Evolutionary conservation across 371 early-diverging fungal species (phyloP), one percentile per base, ranked within the genome.

Genomic region (Fennellomyces sp.): DNA sequence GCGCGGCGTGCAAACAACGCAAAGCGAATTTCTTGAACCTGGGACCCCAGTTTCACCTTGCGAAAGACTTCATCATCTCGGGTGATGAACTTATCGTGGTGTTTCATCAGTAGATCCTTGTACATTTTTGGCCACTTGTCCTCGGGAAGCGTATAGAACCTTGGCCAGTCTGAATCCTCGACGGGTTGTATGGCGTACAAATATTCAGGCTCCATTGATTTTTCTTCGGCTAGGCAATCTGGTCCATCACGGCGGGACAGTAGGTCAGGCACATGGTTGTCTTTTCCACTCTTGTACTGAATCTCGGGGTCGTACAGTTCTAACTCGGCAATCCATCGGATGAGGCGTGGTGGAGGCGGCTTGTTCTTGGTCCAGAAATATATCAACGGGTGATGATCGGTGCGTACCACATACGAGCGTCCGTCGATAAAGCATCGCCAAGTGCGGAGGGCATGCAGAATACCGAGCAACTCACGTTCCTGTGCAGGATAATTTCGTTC

Each of bases 381-480:
- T 47, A 63, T n/a, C 7, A 70, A 21, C 7, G 70, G 66, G 5
- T 64, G 17, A 30, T 75, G 75, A 39, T 75, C 67, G 0, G 68
- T 65, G 6, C 50, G 56, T 4, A 73, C 52, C 29, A 48, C 35
- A 27, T 61, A 69, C 0, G 60, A 59, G 25, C 38, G 42, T 0
- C 70, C 66, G 13, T 70, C 66, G 17, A 70, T 45, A 6, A 67
- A 69, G 17, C 65, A 67, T 0, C 80, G 63, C 78, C 77, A 76
- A 0, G 48, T 39, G 4, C 64, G 2, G 17, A 78, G 57, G 0
- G 72, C 72, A 51, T 68, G 65, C 1, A 76, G 17, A 3, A 75
- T 72, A 25, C 66, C 75, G 1, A 70, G 51, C 0, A 78, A 50
- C 57, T 74, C 78, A 2, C 78, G 81, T 38, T 75, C 69, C 53